Evolutionary conservation across 2,329 filamentous ascomycete genomes (phyloP).

Genomic region (Colletotrichum sp.): DNA sequence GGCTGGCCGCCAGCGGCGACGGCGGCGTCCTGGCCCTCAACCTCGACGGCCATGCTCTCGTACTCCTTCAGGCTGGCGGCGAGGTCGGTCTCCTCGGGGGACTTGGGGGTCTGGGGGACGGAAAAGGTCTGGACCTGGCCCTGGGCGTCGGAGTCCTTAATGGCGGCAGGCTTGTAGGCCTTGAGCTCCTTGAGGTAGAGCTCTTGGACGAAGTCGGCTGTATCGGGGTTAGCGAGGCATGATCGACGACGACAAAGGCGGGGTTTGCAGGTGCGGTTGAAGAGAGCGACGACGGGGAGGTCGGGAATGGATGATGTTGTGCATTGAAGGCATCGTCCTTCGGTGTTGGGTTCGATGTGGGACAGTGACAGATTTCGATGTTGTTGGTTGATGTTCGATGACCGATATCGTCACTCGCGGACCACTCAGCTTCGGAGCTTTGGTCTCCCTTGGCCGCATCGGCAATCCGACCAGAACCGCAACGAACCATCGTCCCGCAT

Average conservation of each 20-base stretch:
- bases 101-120: slow-evolving; percentile 79
- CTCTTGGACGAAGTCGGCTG: slow-evolving; percentile 97
- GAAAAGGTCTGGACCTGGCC: slow-evolving; percentile 90
- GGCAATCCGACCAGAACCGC: not conserved
- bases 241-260: not conserved
- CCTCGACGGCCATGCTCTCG: slow-evolving; percentile 91
- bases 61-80: slow-evolving; percentile 92
- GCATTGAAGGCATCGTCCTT: not conserved
- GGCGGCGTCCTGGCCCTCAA: slow-evolving; percentile 81
- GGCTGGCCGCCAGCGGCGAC: slow-evolving; percentile 64
- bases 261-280: not conserved
- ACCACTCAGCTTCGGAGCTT: slow-evolving; percentile 11
- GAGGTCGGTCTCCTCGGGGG: slow-evolving; percentile 93
- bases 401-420: slow-evolving; percentile 5
- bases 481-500: not conserved
- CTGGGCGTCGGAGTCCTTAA: slow-evolving; percentile 87
- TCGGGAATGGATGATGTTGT: not conserved
- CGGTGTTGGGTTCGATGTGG: not conserved
- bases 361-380: not conserved
- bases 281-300: not conserved
- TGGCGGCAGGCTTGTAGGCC: slow-evolving; percentile 84
- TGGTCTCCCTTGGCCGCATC: slow-evolving; percentile 12
- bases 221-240: slow-evolving; percentile 5
- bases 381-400: not conserved
- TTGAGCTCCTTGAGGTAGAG: slow-evolving; percentile 97